Evolutionary conservation across 2,329 filamentous ascomycete genomes (phyloP), one percentile per base, ranked within the genome.

Genomic region (Pseudocercospora ulei): DNA sequence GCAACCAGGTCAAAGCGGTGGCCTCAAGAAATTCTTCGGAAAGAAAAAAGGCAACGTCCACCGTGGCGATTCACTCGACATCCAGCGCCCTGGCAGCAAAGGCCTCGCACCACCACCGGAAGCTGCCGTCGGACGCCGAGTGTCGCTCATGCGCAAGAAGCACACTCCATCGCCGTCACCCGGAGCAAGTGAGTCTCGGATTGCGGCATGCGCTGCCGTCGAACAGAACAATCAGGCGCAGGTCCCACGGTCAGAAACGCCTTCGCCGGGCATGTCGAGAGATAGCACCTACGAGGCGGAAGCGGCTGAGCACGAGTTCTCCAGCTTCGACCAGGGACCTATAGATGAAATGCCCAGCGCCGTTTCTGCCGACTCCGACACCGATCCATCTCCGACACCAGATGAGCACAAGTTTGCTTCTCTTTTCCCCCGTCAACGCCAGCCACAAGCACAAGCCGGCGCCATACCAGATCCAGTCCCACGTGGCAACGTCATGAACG

Each of bases 281-380:
- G 68, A 79, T 22, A 73, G 76, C 52, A 76, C 70, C 1, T 62
- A 65, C 5, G 74, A 82, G 46, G 71, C 69, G 5, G 62, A 65
- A 26, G 71, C 79, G 50, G 73, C 75, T n/a, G 65, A 69, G 19
- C 63, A 71, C 7, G 78, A 78, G 39, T 78, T 78, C 54, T 72
- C 72, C 9, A 68, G 67, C 14, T 96, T 96, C 56, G 82, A 90
- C 55, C 88, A 96, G 63, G 90, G 87, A 2, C 90, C 90, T 1
- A 71, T 95, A 14, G 62, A 74, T 6, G 86, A 96, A 40, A 82
- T 90, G 59, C 88, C 90, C 2, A 83, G 86, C 1, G 93, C 92
- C 56, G 70, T 75, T 7, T 83, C 83, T 3, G 57, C 62, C 3
- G 61, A 63, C 13, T 55, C 60, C 6, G 35, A 49, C 6, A 51